phyloP scores from a whole-genome alignment of 441 rosid species.

The Bruguiera hainesii region DNA sequence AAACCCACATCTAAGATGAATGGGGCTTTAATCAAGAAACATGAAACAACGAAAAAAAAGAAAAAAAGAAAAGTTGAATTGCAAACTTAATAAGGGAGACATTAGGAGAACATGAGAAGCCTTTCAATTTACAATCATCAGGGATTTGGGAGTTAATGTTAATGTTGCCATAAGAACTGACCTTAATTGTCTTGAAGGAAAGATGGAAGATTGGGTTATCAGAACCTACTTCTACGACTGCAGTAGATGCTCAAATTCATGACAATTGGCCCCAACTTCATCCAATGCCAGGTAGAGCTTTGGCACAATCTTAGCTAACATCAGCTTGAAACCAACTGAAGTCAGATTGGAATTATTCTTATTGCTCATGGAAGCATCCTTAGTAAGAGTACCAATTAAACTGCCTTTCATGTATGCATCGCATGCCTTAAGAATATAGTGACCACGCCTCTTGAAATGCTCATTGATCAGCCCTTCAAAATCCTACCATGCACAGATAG shows the following conservation, averaged over 20 bases:
- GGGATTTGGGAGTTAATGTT: conserved; percentile 20
- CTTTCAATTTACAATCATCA: conserved; percentile 21
- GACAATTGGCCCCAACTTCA: conserved; percentile 73
- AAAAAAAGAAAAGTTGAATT: conserved; percentile 11
- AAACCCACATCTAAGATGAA: conserved; percentile 22
- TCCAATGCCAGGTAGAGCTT: conserved; percentile 60
- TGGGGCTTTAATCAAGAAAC: conserved; percentile 14
- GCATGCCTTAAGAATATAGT: conserved; percentile 85
- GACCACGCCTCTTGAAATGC: conserved; percentile 80
- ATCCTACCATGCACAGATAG: conserved; percentile 38
- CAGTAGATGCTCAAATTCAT: conserved; percentile 65
- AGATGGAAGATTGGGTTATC: conserved; percentile 11
- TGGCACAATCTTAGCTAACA: conserved; percentile 80
- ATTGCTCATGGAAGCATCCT: conserved; percentile 54
- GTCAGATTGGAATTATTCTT: conserved; percentile 51
- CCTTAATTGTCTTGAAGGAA: conserved; percentile 28
- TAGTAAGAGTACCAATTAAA: conserved; percentile 72
- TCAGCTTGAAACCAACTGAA: conserved; percentile 92
- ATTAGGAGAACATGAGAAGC: conserved; percentile 11
- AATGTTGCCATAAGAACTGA: conserved; percentile 19
- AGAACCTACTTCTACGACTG: conserved; percentile 30
- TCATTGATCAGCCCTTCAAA: conserved; percentile 71
- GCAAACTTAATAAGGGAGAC: conserved; percentile 12
- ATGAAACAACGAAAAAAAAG: not conserved
- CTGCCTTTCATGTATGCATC: conserved; percentile 89